A percentile compares a stretch with the other conserved stretches of the same genome.
Conservation (phyloP, 2,329 filamentous ascomycete genomes). For the Arthrobotrys iridis region DNA sequence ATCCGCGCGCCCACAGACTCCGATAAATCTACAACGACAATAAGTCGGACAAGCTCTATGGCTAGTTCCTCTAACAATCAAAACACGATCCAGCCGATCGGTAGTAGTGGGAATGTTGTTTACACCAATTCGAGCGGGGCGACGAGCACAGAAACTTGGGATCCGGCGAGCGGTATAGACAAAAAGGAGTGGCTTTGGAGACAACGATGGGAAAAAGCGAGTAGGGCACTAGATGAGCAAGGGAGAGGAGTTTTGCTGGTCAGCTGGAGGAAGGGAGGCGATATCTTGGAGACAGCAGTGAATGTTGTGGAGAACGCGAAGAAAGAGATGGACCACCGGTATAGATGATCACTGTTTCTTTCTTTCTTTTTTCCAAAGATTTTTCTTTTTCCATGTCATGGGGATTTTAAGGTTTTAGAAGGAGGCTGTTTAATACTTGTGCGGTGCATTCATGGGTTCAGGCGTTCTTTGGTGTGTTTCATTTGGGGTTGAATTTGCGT, state of each 20-base stretch:
- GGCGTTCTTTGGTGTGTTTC: neutral
- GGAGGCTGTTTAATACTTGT: neutral
- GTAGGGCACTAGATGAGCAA: conserved; percentile 68
- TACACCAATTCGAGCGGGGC: conserved; percentile 54
- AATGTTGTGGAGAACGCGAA: conserved; percentile 71
- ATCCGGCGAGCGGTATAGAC: conserved; percentile 62
- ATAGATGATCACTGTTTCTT: conserved; percentile 12
- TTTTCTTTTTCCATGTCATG: neutral
- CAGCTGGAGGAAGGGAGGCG: conserved; percentile 77
- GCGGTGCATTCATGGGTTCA: conserved; percentile 11
- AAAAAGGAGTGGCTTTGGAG: conserved; percentile 80
- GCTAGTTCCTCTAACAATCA: conserved; percentile 20
- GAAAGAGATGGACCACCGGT: conserved; percentile 62
- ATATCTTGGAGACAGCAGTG: conserved; percentile 74
- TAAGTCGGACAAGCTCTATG: conserved; percentile 44
- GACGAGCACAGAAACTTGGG: conserved; percentile 55
- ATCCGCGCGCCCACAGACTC: conserved; percentile 51
- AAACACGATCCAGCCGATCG: conserved; percentile 48
- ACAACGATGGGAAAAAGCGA: conserved; percentile 73
- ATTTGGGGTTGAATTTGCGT: neutral
- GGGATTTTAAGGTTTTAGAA: neutral
- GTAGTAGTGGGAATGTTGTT: conserved; percentile 28
- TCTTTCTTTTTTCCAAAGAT: neutral
- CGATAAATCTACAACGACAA: conserved; percentile 59
- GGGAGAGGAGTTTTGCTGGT: conserved; percentile 73